Evolutionary conservation across 345 rosid species (phyloP).

Genomic region (Crucihimalaya himalaica): DNA sequence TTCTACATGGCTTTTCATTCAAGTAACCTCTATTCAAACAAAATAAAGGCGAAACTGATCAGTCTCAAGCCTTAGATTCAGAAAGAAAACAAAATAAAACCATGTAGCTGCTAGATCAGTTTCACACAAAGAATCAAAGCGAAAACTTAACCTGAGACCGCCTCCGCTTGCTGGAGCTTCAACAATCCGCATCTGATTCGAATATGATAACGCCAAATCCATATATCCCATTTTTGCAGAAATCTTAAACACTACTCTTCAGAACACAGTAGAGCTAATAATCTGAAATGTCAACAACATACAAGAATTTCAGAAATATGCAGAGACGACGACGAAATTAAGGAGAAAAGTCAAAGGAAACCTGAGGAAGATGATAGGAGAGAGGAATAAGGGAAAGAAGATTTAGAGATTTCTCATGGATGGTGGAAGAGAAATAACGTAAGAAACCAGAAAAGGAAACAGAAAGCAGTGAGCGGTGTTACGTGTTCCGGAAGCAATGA

Average conservation of each 20-base stretch:
- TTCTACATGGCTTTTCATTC: neutral
- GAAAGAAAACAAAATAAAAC: neutral
- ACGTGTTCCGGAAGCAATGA: slow-evolving; percentile 12
- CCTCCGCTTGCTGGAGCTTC: slow-evolving; percentile 88
- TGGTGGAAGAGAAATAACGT: slow-evolving; percentile 7
- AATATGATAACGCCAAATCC: slow-evolving; percentile 32
- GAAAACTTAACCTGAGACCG: slow-evolving; percentile 66
- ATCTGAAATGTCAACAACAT: neutral
- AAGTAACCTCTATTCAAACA: slow-evolving; percentile 21
- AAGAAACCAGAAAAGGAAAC: slow-evolving; percentile 17
- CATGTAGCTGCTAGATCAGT: neutral
- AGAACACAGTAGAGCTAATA: neutral
- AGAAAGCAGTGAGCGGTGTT: slow-evolving; percentile 17
- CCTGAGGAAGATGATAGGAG: slow-evolving; percentile 23
- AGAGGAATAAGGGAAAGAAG: neutral
- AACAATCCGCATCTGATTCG: slow-evolving; percentile 40
- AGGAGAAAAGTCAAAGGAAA: neutral
- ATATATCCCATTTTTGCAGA: slow-evolving; percentile 33
- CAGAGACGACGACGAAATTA: neutral
- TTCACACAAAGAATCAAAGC: neutral
- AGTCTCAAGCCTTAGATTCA: neutral
- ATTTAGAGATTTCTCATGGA: neutral
- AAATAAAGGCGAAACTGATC: neutral
- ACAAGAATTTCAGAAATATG: neutral
- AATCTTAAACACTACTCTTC: neutral